Evolutionary conservation across 352 stramenopile genomes (phyloP).

Genomic region (Globisporangium canariense): DNA sequence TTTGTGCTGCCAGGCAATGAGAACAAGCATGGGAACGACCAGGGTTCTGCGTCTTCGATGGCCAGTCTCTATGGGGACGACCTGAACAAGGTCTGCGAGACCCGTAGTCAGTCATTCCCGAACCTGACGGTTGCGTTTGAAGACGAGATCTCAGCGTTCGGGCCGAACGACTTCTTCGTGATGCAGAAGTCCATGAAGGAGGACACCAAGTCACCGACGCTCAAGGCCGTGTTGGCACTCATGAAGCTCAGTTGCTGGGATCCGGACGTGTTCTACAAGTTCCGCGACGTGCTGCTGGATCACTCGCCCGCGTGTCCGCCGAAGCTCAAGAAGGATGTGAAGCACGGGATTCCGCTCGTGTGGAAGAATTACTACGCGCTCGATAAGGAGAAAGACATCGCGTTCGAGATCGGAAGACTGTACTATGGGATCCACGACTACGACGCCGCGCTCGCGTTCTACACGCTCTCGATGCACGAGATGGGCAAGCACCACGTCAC

Average conservation of each 20-base stretch:
- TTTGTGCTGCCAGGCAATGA: conserved; percentile 67
- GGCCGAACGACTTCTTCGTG: conserved; percentile 94
- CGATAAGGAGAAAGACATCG: conserved; percentile 92
- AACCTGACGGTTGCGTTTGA: conserved; percentile 76
- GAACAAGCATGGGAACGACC: not conserved
- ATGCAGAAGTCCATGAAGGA: conserved; percentile 90
- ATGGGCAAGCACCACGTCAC: conserved; percentile 95
- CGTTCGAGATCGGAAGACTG: conserved; percentile 88
- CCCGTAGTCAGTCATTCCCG: conserved; percentile 61
- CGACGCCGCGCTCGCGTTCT: conserved; percentile 87
- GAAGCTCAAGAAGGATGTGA: conserved; percentile 83
- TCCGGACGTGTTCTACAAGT: conserved; percentile 95
- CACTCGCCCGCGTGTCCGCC: conserved; percentile 59
- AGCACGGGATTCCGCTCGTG: conserved; percentile 74
- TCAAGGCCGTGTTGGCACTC: conserved; percentile 88
- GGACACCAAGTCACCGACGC: conserved; percentile 67
- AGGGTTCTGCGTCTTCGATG: conserved; percentile 18
- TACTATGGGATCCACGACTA: conserved; percentile 94
- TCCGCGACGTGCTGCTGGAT: conserved; percentile 89
- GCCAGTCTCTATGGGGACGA: conserved; percentile 39
- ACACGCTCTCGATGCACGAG: conserved; percentile 78
- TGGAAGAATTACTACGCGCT: conserved; percentile 93
- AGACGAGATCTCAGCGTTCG: conserved; percentile 86
- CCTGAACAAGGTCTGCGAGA: conserved; percentile 60
- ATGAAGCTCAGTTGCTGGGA: conserved; percentile 93